Percentiles rank a stretch among this genome's conserved stretches.
Conservation (phyloP, 495 filamentous ascomycete species). For the Alectoria sarmentosa region DNA sequence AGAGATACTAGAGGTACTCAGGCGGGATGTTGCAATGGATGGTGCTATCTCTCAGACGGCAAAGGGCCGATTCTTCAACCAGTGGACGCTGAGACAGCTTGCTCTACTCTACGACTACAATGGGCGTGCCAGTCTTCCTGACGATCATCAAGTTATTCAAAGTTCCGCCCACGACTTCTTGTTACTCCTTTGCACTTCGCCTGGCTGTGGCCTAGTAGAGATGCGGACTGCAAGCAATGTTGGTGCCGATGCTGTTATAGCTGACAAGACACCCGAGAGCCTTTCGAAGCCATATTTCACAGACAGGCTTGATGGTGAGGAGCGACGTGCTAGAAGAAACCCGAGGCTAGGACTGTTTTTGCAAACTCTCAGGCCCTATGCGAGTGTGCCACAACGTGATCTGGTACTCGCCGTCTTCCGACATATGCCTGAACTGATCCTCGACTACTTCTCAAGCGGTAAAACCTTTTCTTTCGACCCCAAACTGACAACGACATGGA, state of each 20-base stretch:
- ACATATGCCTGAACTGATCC: conserved; percentile 73
- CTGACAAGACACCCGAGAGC: not conserved
- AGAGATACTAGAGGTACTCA: conserved; percentile 59
- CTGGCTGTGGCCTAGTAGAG: conserved; percentile 61
- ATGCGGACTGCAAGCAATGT: conserved; percentile 60
- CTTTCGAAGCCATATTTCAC: not conserved
- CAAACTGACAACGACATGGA: conserved; percentile 86
- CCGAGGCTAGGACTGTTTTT: conserved; percentile 65
- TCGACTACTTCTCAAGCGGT: conserved; percentile 75
- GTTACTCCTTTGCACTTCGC: conserved; percentile 61
- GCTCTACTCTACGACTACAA: conserved; percentile 65
- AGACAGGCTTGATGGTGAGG: not conserved
- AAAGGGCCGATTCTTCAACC: conserved; percentile 66
- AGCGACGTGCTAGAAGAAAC: conserved; percentile 40
- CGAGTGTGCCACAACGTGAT: conserved; percentile 71
- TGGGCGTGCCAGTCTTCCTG: conserved; percentile 42
- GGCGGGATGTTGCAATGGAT: conserved; percentile 61
- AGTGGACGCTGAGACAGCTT: conserved; percentile 61
- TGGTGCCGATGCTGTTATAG: conserved; percentile 27
- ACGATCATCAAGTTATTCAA: conserved; percentile 42
- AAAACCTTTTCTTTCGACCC: conserved; percentile 81
- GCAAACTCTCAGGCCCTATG: conserved; percentile 74
- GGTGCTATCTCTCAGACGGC: conserved; percentile 56
- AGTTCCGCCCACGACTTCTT: conserved; percentile 64
- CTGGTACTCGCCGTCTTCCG: conserved; percentile 72